Evolutionary conservation across 2,329 filamentous ascomycete genomes (phyloP), one percentile per base, ranked within the genome.

Genomic region (Fusarium illudens): DNA sequence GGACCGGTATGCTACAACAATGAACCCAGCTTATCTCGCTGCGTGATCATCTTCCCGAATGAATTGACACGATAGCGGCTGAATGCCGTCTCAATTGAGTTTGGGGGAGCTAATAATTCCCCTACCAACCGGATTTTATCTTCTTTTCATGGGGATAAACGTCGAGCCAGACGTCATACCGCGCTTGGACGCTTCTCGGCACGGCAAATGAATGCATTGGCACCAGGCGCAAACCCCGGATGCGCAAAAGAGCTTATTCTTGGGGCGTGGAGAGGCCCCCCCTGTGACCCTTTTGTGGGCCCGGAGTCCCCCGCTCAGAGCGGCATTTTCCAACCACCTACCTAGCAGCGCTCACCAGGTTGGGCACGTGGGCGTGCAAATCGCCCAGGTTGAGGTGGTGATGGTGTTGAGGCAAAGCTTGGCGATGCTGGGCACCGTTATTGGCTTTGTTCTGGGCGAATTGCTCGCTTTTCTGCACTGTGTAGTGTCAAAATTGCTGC

Each of bases 281-380:
- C 46, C 32, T 13, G 33, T 30, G 27, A 50, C 44, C 37, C 51
- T 27, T 33, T 42, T 0, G 20, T n/a, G 7, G 32, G 34, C 22
- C 34, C 42, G 20, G n/a, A 34, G 33, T 34, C 52, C 39, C 29
- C 58, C 10, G 34, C 19, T 20, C 36, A 11, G 25, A 37, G 42
- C 48, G 30, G 27, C 34, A 53, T 46, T 49, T 44, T 49, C 17
- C 11, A 29, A 25, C 39, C 60, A 37, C 25, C 17, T 37, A n/a
- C n/a, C n/a, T n/a, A n/a, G n/a, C n/a, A n/a, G n/a, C 2, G 11
- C 19, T 22, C n/a, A 11, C 30, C 30, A n/a, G 22, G 19, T 15
- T 32, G 19, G 17, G 57, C 52, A 65, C 64, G 63, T 58, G 48
- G 57, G 22, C 15, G 22, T 30, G 13, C 19, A 22, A 34, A 44